Evolutionary conservation across 2,329 filamentous ascomycete genomes (phyloP).

Genomic region (Colletotrichum sojae): DNA sequence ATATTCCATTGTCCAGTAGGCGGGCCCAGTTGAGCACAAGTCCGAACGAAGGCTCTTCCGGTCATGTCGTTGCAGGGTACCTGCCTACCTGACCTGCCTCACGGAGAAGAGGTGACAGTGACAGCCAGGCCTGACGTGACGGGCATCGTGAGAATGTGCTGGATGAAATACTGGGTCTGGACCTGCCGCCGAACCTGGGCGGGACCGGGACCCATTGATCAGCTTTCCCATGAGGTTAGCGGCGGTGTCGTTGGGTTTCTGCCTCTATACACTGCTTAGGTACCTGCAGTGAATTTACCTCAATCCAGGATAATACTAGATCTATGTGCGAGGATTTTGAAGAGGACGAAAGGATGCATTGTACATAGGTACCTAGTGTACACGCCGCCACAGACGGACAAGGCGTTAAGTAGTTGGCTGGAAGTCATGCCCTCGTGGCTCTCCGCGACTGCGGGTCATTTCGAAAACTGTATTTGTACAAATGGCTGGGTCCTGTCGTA

Average conservation of each 20-base stretch:
- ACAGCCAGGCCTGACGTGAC: not conserved
- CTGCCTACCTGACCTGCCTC: too few relatives aligned
- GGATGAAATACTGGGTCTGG: conserved; percentile 26
- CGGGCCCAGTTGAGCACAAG: not conserved
- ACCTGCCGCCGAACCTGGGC: conserved; percentile 12
- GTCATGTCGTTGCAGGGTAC: not conserved
- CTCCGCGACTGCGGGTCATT: too few relatives aligned
- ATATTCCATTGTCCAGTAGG: conserved; percentile 13
- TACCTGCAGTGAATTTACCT: too few relatives aligned
- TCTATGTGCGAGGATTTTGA: too few relatives aligned
- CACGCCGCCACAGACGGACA: too few relatives aligned
- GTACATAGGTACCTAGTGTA: too few relatives aligned
- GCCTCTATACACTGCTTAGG: not conserved
- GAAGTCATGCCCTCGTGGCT: too few relatives aligned
- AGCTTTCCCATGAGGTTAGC: conserved; percentile 29
- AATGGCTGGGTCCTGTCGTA: too few relatives aligned
- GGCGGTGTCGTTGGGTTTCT: conserved; percentile 11
- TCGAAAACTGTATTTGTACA: too few relatives aligned
- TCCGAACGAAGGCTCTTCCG: not conserved
- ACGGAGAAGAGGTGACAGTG: not conserved
- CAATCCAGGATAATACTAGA: too few relatives aligned
- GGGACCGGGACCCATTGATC: conserved; percentile 25
- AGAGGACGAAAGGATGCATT: too few relatives aligned
- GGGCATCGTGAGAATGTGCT: conserved; percentile 16
- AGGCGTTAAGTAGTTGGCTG: too few relatives aligned